phyloP scores from a whole-genome alignment of 208 protist genomes.

The Trypanosoma theileri region DNA sequence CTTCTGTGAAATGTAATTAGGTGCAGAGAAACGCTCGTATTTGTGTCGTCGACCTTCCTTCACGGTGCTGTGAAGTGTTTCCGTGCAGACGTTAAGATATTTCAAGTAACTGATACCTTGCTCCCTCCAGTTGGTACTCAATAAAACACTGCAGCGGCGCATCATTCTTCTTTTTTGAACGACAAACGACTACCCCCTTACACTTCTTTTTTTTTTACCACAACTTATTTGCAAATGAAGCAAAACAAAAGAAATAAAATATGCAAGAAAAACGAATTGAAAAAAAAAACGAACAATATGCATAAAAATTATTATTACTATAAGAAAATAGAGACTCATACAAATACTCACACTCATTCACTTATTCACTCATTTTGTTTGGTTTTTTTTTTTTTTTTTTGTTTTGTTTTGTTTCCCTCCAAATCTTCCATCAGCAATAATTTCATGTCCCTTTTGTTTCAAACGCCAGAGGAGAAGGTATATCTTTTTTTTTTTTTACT shows the following conservation, averaged over 20 bases:
- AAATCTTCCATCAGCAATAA: neutral
- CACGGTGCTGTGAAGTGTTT: conserved; percentile 78
- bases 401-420: neutral
- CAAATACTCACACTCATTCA: neutral
- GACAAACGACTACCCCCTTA: neutral
- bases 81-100: conserved; percentile 89
- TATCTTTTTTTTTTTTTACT: too few relatives aligned
- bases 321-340: conserved; percentile 10
- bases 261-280: conserved; percentile 1
- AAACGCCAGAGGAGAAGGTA: too few relatives aligned
- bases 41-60: conserved; percentile 63
- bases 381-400: neutral
- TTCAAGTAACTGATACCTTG: conserved; percentile 91
- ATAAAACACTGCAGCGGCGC: conserved; percentile 46
- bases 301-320: conserved; percentile 8
- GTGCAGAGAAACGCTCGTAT: conserved; percentile 69
- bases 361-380: neutral
- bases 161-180: conserved; percentile 39
- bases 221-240: conserved; percentile 5
- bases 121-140: conserved; percentile 76
- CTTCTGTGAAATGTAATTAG: conserved; percentile 67
- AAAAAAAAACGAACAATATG: conserved; percentile 6
- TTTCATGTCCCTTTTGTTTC: too few relatives aligned
- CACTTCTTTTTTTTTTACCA: neutral
- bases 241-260: neutral